Evolutionary conservation across 768 basidiomycete genomes (phyloP).

Genomic region (Lenzites betulinus): DNA sequence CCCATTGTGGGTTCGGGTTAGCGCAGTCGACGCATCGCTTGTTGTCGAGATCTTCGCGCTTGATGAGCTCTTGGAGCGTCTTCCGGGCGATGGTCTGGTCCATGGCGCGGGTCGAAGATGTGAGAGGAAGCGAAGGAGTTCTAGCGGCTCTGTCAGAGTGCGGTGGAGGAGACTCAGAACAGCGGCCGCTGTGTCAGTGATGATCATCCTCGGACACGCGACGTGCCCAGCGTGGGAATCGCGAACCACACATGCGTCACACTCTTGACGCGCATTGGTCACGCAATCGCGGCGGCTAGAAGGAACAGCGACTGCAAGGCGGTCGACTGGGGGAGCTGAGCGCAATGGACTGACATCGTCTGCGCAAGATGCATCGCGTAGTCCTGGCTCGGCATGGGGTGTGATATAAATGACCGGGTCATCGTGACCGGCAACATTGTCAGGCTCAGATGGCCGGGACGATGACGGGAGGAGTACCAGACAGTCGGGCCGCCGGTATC

Average conservation of each 20-base stretch:
- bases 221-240: constrained; percentile 12
- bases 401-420: neutral
- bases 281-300: neutral
- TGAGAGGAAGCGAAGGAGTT: constrained; percentile 9
- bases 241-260: constrained; percentile 16
- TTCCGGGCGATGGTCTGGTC: constrained; percentile 72
- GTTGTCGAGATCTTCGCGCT: constrained; percentile 71
- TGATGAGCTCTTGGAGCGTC: constrained; percentile 73
- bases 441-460: constrained; percentile 4
- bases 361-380: neutral
- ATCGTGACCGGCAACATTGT: neutral
- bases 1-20: constrained; percentile 96
- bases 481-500: constrained; percentile 15
- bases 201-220: constrained; percentile 16
- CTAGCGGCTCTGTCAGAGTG: constrained; percentile 4
- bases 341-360: no score
- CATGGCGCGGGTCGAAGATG: constrained; percentile 22
- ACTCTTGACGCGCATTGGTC: constrained; percentile 9
- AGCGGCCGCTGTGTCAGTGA: constrained; percentile 15
- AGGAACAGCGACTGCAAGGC: constrained; percentile 1
- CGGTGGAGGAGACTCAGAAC: neutral
- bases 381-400: neutral
- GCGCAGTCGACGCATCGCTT: constrained; percentile 79
- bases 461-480: constrained; percentile 15
- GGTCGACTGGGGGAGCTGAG: neutral